Conservation (phyloP, 129 eudicot genomes). For the Smallanthus sonchifolius region DNA sequence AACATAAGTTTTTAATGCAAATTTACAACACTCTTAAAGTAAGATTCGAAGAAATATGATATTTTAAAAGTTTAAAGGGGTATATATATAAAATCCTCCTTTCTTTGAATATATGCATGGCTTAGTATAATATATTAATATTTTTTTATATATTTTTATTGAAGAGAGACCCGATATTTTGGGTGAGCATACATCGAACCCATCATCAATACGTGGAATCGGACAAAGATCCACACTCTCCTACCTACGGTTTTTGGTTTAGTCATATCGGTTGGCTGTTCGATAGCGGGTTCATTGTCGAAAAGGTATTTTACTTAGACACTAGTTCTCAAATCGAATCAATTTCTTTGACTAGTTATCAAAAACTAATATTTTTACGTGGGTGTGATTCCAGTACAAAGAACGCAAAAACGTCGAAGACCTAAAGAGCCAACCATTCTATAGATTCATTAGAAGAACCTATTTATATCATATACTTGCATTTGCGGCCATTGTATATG, state of each 20-base stretch:
- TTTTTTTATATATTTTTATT: neutral
- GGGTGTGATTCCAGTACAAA: constrained; percentile 2
- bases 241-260: constrained; percentile 37
- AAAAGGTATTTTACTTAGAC: neutral
- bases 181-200: constrained; percentile 49
- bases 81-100: too few species aligned
- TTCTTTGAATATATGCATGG: too few species aligned
- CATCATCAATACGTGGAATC: constrained; percentile 39
- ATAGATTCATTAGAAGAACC: constrained; percentile 17
- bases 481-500: constrained; percentile 9
- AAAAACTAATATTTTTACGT: neutral
- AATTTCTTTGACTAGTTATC: neutral
- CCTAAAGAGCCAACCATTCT: constrained; percentile 28
- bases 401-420: constrained; percentile 30
- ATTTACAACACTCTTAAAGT: too few species aligned
- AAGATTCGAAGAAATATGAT: too few species aligned
- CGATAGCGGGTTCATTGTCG: constrained; percentile 12
- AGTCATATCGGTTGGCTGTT: constrained; percentile 43
- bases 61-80: too few species aligned
- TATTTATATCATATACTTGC: constrained; percentile 17
- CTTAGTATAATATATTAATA: neutral
- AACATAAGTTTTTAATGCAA: too few species aligned
- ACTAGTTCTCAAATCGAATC: neutral
- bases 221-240: constrained; percentile 28
- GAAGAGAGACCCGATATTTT: constrained; percentile 43